Percentiles rank a stretch among this genome's conserved stretches.
Conservation (phyloP, 2,329 filamentous ascomycete genomes). For the Xylariomycetidae sp. region DNA sequence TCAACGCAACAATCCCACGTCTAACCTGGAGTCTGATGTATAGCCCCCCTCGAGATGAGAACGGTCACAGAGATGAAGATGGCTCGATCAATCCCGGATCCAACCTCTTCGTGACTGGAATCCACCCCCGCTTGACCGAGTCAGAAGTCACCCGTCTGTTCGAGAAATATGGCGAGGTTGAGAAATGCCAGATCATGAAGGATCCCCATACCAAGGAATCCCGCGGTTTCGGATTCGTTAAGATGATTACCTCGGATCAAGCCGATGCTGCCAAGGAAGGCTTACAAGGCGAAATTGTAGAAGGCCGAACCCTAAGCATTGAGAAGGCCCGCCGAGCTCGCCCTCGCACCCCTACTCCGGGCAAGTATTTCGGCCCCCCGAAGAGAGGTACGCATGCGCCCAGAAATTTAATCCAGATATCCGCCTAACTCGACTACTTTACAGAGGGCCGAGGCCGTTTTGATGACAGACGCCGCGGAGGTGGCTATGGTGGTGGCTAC, state of each 20-base stretch:
- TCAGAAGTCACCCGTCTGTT: slow-evolving; percentile 91
- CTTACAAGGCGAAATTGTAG: slow-evolving; percentile 89
- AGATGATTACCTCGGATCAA: slow-evolving; percentile 94
- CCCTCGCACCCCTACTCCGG: slow-evolving; percentile 91
- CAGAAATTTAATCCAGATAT: slow-evolving; percentile 1
- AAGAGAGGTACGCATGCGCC: slow-evolving; percentile 73
- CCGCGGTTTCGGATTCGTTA: slow-evolving; percentile 97
- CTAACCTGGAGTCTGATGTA: no score
- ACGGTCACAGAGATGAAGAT: slow-evolving; percentile 59
- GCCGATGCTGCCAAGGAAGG: slow-evolving; percentile 96
- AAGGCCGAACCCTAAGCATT: slow-evolving; percentile 93
- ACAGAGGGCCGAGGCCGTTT: slow-evolving; percentile 40
- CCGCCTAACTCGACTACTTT: slow-evolving; percentile 21
- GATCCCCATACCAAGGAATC: slow-evolving; percentile 98
- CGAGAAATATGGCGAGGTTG: slow-evolving; percentile 97
- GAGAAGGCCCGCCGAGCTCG: slow-evolving; percentile 96
- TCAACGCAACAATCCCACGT: no score
- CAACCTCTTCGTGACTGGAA: slow-evolving; percentile 98
- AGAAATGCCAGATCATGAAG: slow-evolving; percentile 99
- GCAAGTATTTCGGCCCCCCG: slow-evolving; percentile 98
- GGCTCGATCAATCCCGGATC: slow-evolving; percentile 88
- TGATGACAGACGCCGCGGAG: slow-evolving; percentile 34
- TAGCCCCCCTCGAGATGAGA: slow-evolving; percentile 49
- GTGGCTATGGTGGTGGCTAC: slow-evolving; percentile 53
- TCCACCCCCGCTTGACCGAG: slow-evolving; percentile 87